Evolutionary conservation across 352 stramenopile genomes (phyloP).

Genomic region (Globisporangium alternatum): DNA sequence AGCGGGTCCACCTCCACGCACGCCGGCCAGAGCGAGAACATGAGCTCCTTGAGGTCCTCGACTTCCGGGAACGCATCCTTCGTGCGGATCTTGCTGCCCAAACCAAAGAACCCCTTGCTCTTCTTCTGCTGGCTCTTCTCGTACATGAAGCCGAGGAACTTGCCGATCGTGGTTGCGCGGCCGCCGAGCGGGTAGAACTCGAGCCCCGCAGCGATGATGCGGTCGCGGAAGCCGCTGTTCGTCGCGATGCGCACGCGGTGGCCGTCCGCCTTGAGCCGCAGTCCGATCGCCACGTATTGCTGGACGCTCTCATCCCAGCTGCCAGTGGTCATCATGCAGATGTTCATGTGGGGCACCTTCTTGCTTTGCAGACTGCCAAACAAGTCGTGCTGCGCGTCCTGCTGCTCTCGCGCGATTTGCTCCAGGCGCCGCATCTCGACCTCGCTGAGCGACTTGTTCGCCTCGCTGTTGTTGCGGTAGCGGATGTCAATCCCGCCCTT

Average conservation of each 20-base stretch:
- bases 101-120: constrained; percentile 6
- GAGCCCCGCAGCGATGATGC: constrained; percentile 53
- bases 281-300: constrained; percentile 73
- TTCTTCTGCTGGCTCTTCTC: constrained; percentile 19
- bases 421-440: constrained; percentile 26
- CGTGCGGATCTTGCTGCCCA: constrained; percentile 31
- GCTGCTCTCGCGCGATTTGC: constrained; percentile 20
- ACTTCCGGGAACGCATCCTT: constrained; percentile 39
- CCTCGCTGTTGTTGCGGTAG: constrained; percentile 26
- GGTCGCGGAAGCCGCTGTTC: constrained; percentile 67
- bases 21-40: constrained; percentile 61
- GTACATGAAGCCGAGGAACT: constrained; percentile 45
- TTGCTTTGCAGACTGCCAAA: constrained; percentile 22
- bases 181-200: constrained; percentile 74
- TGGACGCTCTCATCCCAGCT: constrained; percentile 69
- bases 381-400: constrained; percentile 24
- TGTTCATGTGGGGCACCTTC: constrained; percentile 58
- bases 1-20: constrained; percentile 47
- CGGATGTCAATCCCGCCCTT: constrained; percentile 31
- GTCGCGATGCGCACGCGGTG: constrained; percentile 91
- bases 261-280: constrained; percentile 68
- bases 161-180: constrained; percentile 36
- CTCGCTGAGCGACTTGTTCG: constrained; percentile 25
- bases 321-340: constrained; percentile 68
- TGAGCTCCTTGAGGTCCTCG: constrained; percentile 47